A percentile compares a stretch with the other conserved stretches of the same genome.
These are phyloP conservation scores for Sugiyamaella sp. DNA, from an alignment of 1,139 yeast species.

Conservation along the genomic window DNA sequence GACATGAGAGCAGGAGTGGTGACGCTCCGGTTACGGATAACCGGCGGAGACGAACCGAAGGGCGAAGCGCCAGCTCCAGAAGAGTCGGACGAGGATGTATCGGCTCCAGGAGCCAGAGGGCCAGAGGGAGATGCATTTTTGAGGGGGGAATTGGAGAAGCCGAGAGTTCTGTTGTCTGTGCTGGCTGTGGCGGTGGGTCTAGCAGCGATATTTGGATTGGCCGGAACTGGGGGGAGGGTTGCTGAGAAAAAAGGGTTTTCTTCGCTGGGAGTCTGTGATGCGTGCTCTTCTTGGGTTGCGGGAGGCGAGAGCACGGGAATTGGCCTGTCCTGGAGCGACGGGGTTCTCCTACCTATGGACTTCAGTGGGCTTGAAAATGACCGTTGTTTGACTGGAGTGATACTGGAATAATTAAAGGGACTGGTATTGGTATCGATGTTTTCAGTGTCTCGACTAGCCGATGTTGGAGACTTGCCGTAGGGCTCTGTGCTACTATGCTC, in stretches of 20 bases:
- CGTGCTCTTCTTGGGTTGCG: slow-evolving; percentile 7
- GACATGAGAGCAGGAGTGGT: slow-evolving; percentile 2
- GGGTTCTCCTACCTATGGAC: slow-evolving; percentile 32
- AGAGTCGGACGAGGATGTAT: background rate
- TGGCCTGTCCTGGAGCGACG: slow-evolving; percentile 39
- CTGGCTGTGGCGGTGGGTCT: background rate
- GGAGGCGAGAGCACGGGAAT: slow-evolving; percentile 41
- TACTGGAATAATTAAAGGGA: slow-evolving; percentile 12
- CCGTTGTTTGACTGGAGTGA: slow-evolving; percentile 36
- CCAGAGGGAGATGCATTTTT: background rate
- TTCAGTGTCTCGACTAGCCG: background rate
- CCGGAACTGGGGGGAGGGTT: background rate
- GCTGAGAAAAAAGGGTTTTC: background rate
- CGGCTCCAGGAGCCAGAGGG: background rate
- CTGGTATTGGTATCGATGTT: slow-evolving; percentile 3
- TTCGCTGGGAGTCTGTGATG: too few species aligned
- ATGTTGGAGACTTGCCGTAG: background rate
- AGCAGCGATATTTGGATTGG: too few species aligned
- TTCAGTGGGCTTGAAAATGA: slow-evolving; percentile 35
- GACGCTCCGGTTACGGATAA: slow-evolving; percentile 8
- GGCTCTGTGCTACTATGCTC: background rate
- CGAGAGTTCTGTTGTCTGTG: background rate
- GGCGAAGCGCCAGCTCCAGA: background rate
- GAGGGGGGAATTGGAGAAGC: background rate
- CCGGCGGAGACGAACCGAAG: slow-evolving; percentile 11